These are phyloP conservation scores for Penicillium odoratum DNA, from an alignment of 495 filamentous ascomycete genomes.

Conservation along the genomic window DNA sequence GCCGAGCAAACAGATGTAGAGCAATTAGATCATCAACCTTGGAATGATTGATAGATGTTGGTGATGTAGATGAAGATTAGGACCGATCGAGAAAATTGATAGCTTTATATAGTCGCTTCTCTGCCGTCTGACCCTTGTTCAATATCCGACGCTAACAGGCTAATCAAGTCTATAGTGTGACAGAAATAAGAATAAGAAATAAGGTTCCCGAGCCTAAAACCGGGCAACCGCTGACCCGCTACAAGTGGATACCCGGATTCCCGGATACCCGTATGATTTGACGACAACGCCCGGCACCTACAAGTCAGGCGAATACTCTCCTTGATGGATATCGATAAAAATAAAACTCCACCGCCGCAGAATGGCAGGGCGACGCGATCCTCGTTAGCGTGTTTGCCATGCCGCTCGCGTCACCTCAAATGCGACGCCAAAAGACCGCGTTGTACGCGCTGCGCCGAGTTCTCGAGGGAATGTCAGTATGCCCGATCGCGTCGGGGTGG, in stretches of 20 bases:
- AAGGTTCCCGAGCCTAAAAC: background rate
- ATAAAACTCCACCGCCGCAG: background rate
- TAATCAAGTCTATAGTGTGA: background rate
- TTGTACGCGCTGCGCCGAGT: conserved; percentile 22
- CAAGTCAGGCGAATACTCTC: background rate
- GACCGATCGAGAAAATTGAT: background rate
- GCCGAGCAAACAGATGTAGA: background rate
- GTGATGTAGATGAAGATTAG: background rate
- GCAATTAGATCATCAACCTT: background rate
- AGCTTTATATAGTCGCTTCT: background rate
- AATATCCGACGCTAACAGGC: background rate
- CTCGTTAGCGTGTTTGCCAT: conserved; percentile 24
- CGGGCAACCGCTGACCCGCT: background rate
- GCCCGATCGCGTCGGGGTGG: conserved; percentile 23
- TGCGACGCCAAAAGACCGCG: conserved; percentile 23
- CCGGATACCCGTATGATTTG: conserved; percentile 1
- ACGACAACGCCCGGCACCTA: background rate
- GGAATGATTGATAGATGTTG: background rate
- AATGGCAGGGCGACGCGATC: conserved; percentile 17
- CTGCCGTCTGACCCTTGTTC: background rate
- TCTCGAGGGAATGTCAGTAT: conserved; percentile 22
- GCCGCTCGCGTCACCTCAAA: conserved; percentile 25
- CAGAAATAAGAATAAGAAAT: background rate
- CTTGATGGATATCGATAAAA: background rate
- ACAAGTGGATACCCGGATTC: conserved; percentile 1